phyloP scores from a whole-genome alignment of 345 rosid species.

The Acer saccharum region DNA sequence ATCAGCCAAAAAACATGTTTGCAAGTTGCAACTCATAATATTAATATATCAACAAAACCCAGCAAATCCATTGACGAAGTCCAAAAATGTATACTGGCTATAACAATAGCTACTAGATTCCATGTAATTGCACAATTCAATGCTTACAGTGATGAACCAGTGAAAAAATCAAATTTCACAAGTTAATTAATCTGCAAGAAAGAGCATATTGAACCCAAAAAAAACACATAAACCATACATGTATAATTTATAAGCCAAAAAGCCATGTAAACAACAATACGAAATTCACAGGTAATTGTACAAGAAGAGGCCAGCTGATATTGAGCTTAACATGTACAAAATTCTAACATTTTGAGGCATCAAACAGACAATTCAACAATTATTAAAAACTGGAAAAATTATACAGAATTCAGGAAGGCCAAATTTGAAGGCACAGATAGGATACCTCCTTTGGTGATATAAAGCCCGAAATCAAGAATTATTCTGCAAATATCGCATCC shows the following conservation, averaged over 20 bases:
- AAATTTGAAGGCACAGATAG: background rate
- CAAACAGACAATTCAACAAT: background rate
- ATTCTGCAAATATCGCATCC: slow-evolving; percentile 74
- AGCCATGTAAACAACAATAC: background rate
- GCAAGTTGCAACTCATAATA: background rate
- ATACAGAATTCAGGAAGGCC: background rate
- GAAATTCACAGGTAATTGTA: background rate
- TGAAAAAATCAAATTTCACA: background rate
- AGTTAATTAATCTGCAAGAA: background rate
- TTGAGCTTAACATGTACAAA: slow-evolving; percentile 1
- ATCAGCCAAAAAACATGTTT: background rate
- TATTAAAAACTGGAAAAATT: background rate
- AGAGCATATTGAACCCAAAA: no score
- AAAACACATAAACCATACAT: background rate
- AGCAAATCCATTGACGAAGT: background rate
- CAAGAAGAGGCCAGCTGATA: background rate
- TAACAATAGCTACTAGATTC: background rate
- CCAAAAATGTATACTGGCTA: background rate
- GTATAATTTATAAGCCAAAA: background rate
- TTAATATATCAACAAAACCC: background rate
- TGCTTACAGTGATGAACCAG: background rate
- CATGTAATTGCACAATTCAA: background rate
- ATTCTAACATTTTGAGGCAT: background rate
- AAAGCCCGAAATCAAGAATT: slow-evolving; percentile 80
- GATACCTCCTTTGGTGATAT: slow-evolving; percentile 73